phyloP scores from a whole-genome alignment of 257 asterid species.

The Solanum chaucha region DNA sequence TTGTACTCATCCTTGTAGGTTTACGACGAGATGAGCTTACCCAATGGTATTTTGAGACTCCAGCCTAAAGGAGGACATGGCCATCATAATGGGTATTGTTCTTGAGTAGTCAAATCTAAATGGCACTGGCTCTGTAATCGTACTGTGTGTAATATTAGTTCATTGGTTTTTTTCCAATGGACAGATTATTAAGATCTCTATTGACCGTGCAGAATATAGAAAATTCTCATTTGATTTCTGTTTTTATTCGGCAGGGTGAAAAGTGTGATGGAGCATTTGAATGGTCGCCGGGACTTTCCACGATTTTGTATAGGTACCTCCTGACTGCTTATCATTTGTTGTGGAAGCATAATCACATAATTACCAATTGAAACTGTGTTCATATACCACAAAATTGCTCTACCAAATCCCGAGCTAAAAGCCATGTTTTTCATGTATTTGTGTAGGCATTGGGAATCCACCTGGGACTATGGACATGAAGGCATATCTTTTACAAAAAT shows the following conservation, averaged over 20 bases:
- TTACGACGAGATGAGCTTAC: slow-evolving; percentile 92
- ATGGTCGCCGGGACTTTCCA: slow-evolving; percentile 79
- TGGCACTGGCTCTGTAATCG: neutral
- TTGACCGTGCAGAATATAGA: neutral
- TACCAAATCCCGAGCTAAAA: neutral
- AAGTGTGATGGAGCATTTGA: slow-evolving; percentile 85
- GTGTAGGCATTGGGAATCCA: slow-evolving; percentile 78
- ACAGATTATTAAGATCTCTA: neutral
- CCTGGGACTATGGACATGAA: slow-evolving; percentile 95
- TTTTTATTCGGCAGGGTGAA: slow-evolving; percentile 50
- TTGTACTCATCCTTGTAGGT: slow-evolving; percentile 28
- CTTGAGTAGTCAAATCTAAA: neutral
- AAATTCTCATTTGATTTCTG: neutral
- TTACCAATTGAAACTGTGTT: neutral
- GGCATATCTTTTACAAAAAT: slow-evolving; percentile 92
- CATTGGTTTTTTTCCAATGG: neutral
- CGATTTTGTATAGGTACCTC: slow-evolving; percentile 78
- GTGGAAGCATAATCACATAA: neutral
- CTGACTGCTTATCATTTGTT: neutral
- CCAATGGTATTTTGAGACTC: slow-evolving; percentile 86
- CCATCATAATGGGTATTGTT: slow-evolving; percentile 84
- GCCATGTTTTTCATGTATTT: neutral
- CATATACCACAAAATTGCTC: neutral
- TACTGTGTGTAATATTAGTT: neutral
- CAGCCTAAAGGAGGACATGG: slow-evolving; percentile 98